These are phyloP conservation scores for Vigna trinervia DNA, from an alignment of 306 rosid species.

Conservation along the genomic window DNA sequence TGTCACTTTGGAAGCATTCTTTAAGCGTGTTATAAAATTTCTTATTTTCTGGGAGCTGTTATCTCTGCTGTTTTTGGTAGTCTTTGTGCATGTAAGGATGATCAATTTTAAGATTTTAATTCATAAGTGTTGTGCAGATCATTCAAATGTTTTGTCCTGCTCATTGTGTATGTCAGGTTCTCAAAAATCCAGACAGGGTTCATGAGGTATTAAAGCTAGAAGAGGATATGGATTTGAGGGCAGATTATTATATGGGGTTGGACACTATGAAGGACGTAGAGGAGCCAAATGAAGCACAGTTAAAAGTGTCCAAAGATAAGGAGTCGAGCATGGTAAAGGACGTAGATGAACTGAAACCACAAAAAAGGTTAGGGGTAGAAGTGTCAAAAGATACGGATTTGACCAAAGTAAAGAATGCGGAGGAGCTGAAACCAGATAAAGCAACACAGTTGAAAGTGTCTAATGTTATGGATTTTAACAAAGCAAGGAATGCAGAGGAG, in stretches of 20 bases:
- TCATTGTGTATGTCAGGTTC: conserved; percentile 47
- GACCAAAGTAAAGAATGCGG: conserved; percentile 34
- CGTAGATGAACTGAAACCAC: conserved; percentile 42
- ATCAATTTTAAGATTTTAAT: conserved; percentile 5
- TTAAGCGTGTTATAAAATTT: conserved; percentile 22
- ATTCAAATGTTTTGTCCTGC: conserved; percentile 22
- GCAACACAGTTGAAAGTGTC: conserved; percentile 23
- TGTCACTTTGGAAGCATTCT: conserved; percentile 17
- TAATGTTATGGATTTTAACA: conserved; percentile 40
- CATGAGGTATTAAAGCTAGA: conserved; percentile 45
- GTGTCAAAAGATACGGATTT: conserved; percentile 41
- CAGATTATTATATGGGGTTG: background rate
- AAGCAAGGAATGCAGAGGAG: conserved; percentile 40
- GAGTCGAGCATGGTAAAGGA: conserved; percentile 43
- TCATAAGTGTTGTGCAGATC: conserved; percentile 6
- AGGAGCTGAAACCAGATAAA: conserved; percentile 35
- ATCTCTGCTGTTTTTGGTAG: conserved; percentile 20
- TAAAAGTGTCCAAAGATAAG: conserved; percentile 35
- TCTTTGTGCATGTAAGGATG: conserved; percentile 21
- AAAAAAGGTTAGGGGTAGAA: conserved; percentile 20
- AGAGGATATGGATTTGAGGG: conserved; percentile 46
- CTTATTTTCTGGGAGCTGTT: conserved; percentile 1
- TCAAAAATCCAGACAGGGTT: conserved; percentile 48
- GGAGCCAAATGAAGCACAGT: too few species aligned
- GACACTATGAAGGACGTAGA: too few species aligned